Evolutionary conservation across 768 basidiomycete species (phyloP), one percentile per base, ranked within the genome.

Genomic region (Amanita phalloides): DNA sequence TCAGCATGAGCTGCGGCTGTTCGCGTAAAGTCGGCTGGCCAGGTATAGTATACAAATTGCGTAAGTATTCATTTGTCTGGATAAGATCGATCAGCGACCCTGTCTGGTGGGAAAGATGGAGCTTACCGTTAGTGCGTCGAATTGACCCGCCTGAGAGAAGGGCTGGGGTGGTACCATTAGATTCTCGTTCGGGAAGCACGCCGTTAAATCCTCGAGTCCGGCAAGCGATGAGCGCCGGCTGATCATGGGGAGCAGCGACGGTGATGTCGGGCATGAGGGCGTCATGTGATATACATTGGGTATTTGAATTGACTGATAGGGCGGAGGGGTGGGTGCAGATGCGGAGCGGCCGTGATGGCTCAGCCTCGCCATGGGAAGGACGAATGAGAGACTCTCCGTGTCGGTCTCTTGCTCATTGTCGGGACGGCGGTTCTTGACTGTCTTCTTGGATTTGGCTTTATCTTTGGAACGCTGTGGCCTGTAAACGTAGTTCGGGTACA

Each of bases 401-500:
- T 69, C 64, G 43, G 61, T 64, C 48, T 73, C 71, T 50, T 71
- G 54, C 64, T 79, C 65, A 54, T 67, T 53, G 63, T 69, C 56
- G 14, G 36, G 20, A 54, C 56, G 57, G 48, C 57, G 67, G 55
- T 58, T 62, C 61, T 62, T 72, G 51, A 45, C 23, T 1, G 35
- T 62, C 71, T 68, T 78, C 69, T 58, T 67, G 50, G 58, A 68
- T 66, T 69, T 72, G 49, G 69, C 81, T 66, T 72, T 74, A 58
- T 79, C 76, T 65, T 75, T 76, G 38, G 71, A 66, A 48, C 84
- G 73, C 65, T 86, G 84, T 0, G 86, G 86, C 7, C 85, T 81
- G 61, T 87, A 88, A 26, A 87, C 84, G 65, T 88, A 88, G 64
- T 81, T 74, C 59, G 86, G 86, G 57, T 86, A 82, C 71, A 79